Base-by-base conservation (phyloP, 345 rosid species). In the Jatropha curcas region DNA sequence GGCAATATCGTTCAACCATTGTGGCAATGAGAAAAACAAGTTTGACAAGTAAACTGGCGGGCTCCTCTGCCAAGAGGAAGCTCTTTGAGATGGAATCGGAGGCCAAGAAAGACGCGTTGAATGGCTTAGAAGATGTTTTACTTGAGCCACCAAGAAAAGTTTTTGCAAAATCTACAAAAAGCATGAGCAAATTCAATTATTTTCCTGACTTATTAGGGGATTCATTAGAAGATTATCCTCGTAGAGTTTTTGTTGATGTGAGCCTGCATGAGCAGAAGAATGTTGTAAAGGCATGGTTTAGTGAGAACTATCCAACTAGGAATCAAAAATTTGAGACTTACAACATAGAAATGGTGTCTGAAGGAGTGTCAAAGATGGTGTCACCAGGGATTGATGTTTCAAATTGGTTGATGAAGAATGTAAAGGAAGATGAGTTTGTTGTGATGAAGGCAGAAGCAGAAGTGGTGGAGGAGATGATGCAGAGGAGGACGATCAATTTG, bases 361-460 rank as follows among this genome's bases (percentile, higher is more conserved):
- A 28, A 59, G 83, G 62, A 57, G 69, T 34, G 55, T 17, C 57
- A 7, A 51, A 50, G 5, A 46, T 17, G 45, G 52, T 30, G 41
- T 57, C 5, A n/a, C 57, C 59, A 13, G 9, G 41, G 0, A 22
- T 64, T 9, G 72, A 71, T 53, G 70, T 82, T 58, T 75, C 82
- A 5, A 76, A 78, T 45, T 83, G 86, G 87, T 51, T 83, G 73
- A 45, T 34, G 61, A 66, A 74, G 39, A 82, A 82, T 48, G 77
- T 70, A 70, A 70, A 34, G 41, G 78, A 80, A 64, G 89, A 74
- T 51, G 89, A 86, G 24, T 78, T 83, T 27, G 87, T 81, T 1
- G 85, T 82, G 76, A 79, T 84, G 85, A 86, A 83, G 71, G 87
- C 84, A 19, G 78, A 80, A 56, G 85, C 87, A 16, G 87, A 77